Base-by-base conservation (phyloP, 345 rosid species). In the Fremontodendron californicum region DNA sequence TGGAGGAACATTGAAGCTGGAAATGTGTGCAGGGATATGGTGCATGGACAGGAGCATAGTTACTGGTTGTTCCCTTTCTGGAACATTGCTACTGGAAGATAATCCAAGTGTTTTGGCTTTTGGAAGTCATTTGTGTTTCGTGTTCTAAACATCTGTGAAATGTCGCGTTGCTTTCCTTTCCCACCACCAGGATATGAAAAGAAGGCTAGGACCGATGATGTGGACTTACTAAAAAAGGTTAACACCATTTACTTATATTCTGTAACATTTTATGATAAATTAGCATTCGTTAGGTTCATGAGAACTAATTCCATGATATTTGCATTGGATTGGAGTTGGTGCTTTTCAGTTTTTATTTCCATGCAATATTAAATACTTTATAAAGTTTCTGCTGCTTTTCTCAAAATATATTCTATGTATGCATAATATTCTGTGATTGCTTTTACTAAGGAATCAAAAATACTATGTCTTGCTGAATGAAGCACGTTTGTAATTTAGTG, bases 121-220 rank as follows among this genome's bases (percentile, higher is more conserved):
- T 51, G 58, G 81, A 72, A 79, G 81, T 65, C 67, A 48, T 76
- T 76, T 15, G 75, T 67, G 49, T 77, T 55, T 71, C 18, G 61
- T 75, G 78, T 71, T 76, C 77, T 55, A 52, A 77, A 82, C 73
- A 81, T 49, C 71, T 75, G 78, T 87, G 92, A 87, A 83, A 96
- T 96, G 99, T 96, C 99, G 89, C 99, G 98, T 85, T 93, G 99
- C 93, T 96, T 96, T 84, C 97, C 98, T 12, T 93, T 96, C 81
- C 97, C 97, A 25, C 99, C 98, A 25, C 95, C 97, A 54, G 99
- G 99, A 86, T 96, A 93, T 86, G 95, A 86, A 86, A 92, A 90
- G 94, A 89, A 92, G 92, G 79, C 87, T 79, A 83, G 82, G 73
- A 78, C 83, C 54, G 88, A 89, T 35, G 89, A 83, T 43, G 58